Percentiles rank a stretch among this genome's conserved stretches.
Conservation (phyloP, 805 yeast genomes). For the Yarrowia porcina region DNA sequence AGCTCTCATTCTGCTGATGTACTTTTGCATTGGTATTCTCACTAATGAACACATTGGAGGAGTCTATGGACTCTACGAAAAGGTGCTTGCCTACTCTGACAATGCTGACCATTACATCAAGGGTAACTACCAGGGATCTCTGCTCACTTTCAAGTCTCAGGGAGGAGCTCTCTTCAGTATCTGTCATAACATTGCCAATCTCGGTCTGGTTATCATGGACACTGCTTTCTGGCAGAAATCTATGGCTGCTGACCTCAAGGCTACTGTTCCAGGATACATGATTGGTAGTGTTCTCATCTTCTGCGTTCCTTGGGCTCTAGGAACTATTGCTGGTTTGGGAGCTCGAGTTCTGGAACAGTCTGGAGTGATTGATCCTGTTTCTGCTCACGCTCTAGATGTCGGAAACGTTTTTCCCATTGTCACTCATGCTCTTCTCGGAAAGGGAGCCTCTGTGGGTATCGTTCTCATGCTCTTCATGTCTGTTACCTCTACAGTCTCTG, state of each 20-base stretch:
- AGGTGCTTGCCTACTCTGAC: conserved; percentile 44
- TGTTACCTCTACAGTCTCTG: conserved; percentile 44
- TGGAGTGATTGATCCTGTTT: conserved; percentile 44
- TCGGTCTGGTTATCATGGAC: conserved; percentile 34
- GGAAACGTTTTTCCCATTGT: conserved; percentile 64
- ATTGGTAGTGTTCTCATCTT: conserved; percentile 47
- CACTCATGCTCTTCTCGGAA: conserved; percentile 76
- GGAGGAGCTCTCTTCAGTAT: conserved; percentile 27
- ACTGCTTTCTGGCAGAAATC: conserved; percentile 43
- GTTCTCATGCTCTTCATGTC: conserved; percentile 43
- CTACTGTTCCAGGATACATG: conserved; percentile 45
- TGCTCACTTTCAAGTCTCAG: conserved; percentile 49
- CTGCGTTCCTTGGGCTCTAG: conserved; percentile 43
- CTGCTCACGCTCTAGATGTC: conserved; percentile 73
- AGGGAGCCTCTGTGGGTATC: conserved; percentile 78
- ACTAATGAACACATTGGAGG: conserved; percentile 46
- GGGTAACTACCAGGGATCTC: conserved; percentile 29
- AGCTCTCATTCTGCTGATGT: conserved; percentile 31
- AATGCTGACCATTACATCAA: conserved; percentile 30
- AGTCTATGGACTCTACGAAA: conserved; percentile 45
- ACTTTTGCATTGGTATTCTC: conserved; percentile 37
- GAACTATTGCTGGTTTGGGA: conserved; percentile 41
- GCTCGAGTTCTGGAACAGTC: conserved; percentile 52
- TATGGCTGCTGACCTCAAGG: conserved; percentile 44
- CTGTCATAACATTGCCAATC: conserved; percentile 29